A percentile compares a stretch with the other conserved stretches of the same genome.
Evolutionary conservation across 495 filamentous ascomycete genomes (phyloP).

Genomic region (Aspergillus sparsus): DNA sequence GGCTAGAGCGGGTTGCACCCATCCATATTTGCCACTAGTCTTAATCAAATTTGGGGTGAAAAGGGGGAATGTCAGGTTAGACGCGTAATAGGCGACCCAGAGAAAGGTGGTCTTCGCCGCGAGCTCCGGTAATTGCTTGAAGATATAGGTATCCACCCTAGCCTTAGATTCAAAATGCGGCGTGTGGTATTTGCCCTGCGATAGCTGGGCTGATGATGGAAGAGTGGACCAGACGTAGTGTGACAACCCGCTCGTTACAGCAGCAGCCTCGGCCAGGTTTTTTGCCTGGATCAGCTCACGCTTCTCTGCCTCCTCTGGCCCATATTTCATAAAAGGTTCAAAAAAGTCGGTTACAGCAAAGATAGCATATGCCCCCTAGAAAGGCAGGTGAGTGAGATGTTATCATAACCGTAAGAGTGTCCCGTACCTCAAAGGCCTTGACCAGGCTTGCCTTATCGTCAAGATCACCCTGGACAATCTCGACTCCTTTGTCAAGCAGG

Average conservation of each 20-base stretch:
- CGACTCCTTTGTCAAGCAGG: conserved; percentile 40
- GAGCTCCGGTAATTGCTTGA: conserved; percentile 22
- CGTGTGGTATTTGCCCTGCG: conserved; percentile 23
- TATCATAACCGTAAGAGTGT: not conserved
- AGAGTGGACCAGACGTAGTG: conserved; percentile 37
- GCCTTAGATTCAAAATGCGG: conserved; percentile 36
- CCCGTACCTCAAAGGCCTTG: conserved; percentile 37
- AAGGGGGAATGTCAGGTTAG: conserved; percentile 19
- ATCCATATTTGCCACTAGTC: not conserved
- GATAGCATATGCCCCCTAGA: conserved; percentile 30
- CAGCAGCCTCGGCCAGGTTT: conserved; percentile 33
- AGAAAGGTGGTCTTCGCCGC: conserved; percentile 35
- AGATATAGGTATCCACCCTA: conserved; percentile 29
- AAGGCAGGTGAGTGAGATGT: not conserved
- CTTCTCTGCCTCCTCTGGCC: conserved; percentile 9
- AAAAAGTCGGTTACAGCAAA: conserved; percentile 55
- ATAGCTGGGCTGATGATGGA: conserved; percentile 17
- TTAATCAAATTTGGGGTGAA: conserved; percentile 7
- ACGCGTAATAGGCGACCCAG: conserved; percentile 22
- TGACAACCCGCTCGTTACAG: conserved; percentile 21
- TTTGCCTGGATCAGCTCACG: conserved; percentile 25
- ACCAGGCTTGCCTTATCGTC: conserved; percentile 40
- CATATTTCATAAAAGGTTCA: conserved; percentile 24
- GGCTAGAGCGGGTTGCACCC: conserved; percentile 24
- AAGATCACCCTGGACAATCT: conserved; percentile 50